phyloP scores from a whole-genome alignment of 2,329 filamentous ascomycete genomes.

The Pseudogymnoascus sp. region DNA sequence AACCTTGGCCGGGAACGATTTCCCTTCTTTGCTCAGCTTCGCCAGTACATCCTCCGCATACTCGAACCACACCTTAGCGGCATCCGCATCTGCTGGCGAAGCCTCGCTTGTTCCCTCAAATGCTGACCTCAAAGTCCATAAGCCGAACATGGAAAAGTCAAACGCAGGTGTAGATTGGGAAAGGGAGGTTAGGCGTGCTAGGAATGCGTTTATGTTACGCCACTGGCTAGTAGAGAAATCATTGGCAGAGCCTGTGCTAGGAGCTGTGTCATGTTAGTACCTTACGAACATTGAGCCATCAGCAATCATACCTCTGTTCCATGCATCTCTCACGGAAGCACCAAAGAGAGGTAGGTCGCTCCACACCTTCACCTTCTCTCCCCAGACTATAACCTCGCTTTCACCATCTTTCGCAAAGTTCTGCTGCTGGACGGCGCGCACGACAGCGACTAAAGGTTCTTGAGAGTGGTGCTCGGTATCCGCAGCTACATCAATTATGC shows the following conservation, averaged over 20 bases:
- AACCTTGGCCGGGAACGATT: constrained; percentile 14
- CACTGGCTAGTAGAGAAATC: constrained; percentile 16
- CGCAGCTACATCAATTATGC: constrained; percentile 21
- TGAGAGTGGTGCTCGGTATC: constrained; percentile 20
- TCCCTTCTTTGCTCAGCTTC: constrained; percentile 13
- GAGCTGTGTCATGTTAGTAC: constrained; percentile 15
- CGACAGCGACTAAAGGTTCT: constrained; percentile 19
- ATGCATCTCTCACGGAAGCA: constrained; percentile 22
- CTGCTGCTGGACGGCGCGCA: constrained; percentile 18
- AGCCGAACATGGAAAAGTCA: constrained; percentile 25
- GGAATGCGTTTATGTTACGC: constrained; percentile 22
- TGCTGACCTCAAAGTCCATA: constrained; percentile 26
- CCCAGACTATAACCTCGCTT: constrained; percentile 18
- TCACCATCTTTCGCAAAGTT: constrained; percentile 12
- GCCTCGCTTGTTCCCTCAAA: constrained; percentile 20
- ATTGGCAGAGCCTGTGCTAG: constrained; percentile 5
- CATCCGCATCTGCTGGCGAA: constrained; percentile 16
- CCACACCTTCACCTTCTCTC: constrained; percentile 23
- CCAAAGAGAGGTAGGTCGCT: constrained; percentile 26
- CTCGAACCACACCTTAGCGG: constrained; percentile 22
- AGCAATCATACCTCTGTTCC: constrained; percentile 24
- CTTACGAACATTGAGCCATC: not conserved
- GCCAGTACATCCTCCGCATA: constrained; percentile 17
- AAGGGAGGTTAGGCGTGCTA: constrained; percentile 24
- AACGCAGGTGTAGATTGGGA: constrained; percentile 14